Evolutionary conservation across 2,329 filamentous ascomycete genomes (phyloP), one percentile per base, ranked within the genome.

Genomic region (Xylogone sp.): DNA sequence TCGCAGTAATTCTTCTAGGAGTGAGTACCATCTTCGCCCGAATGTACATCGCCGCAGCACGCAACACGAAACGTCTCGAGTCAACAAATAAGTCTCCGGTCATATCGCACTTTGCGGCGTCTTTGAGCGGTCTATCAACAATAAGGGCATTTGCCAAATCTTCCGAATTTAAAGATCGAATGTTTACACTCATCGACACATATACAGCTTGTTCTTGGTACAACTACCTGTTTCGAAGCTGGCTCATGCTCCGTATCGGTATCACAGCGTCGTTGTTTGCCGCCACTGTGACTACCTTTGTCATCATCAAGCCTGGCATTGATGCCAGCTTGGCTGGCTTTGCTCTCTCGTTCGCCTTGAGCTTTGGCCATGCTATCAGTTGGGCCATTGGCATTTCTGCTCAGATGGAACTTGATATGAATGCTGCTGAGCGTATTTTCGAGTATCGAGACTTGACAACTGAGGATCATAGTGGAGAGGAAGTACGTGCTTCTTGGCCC

Each of bases 51-150:
- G 70, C 76, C 20, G 87, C 79, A 0, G 87, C 87, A 0, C 76
- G 88, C 21, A 86, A 88, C 9, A 75, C 86, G 53, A 92, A 91
- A 69, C 77, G 88, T 5, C 76, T 92, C 1, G 88, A 92, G 65
- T 88, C 83, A 59, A 88, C 79, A 2, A 79, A 81, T 49, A 91
- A 89, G 66, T 88, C 84, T 0, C 88, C 88, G 0, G 83, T 92
- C 1, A 90, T 90, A 61, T 88, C 55, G 24, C 56, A 59, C 10
- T 91, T 91, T 60, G 83, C 84, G 7, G 82, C 86, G 1, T 80
- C 85, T 0, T 75, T 92, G 8, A 77, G 79, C 0, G 88, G 88
- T 5, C 78, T 93, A 18, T 74, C 81, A 3, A 91, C 88, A 0
- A 88, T 93, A 47, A 80, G 88, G 18, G 85, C 86, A 0, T 92